Base-by-base conservation (phyloP, 2,329 filamentous ascomycete genomes). In the Claviceps monticola region DNA sequence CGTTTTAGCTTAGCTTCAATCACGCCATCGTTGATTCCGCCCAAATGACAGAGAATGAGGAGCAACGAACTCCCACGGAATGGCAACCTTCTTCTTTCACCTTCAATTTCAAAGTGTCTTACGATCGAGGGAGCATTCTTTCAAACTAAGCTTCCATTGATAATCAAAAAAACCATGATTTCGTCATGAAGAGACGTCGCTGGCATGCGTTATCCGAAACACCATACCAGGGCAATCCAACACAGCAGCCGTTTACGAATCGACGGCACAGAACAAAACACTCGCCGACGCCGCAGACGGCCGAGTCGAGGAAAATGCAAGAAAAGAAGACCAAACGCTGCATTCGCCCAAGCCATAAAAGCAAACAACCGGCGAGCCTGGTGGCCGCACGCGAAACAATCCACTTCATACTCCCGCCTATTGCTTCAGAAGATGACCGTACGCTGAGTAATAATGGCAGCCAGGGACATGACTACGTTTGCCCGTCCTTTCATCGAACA, bases 401-500 rank as follows among this genome's bases (percentile, higher is more conserved):
- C 26, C 19, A 11, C 37, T 19, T 9, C 38, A 16, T 23, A 45
- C 21, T n/a, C 21, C 29, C 14, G 41, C 34, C 54, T 64, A 65
- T 59, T 71, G 61, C 56, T 71, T 66, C 46, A 79, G 58, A 56
- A 72, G 65, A 55, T 70, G 67, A 37, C 79, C 79, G 65, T 76
- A 81, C 49, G 67, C 74, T 46, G 86, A 90, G 67, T 80, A 88
- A 70, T 86, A 86, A 54, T 80, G 77, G 61, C 79, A 83, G 61
- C 86, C 84, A 53, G 76, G 74, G 46, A 89, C 75, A 64, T 88
- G 84, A 58, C 75, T 84, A 53, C 77, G 80, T 66, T 82, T 82
- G 50, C 90, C 86, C 3, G 88, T 94, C 59, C 74, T 74, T 56
- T 83, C 78, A 61, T 91, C 79, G 66, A 91, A 96, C 62, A 91